Evolutionary conservation across 177 flowering plant species (phyloP).

Genomic region (Telopea speciosissima): DNA sequence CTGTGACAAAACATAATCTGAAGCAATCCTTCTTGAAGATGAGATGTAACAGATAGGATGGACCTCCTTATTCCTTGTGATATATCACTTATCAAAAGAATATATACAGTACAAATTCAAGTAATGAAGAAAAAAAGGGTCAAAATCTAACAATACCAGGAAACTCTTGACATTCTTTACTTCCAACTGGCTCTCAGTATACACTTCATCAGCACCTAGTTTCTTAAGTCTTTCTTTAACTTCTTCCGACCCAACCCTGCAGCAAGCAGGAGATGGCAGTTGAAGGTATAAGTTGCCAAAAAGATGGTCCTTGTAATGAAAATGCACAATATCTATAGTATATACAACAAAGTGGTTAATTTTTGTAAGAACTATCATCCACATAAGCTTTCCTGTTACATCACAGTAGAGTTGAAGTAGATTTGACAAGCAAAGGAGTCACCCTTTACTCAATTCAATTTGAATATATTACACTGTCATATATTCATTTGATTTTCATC

Average conservation of each 20-base stretch:
- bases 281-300: neutral
- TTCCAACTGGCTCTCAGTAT: conserved; percentile 66
- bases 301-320: neutral
- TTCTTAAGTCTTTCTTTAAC: conserved; percentile 63
- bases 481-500: too few species aligned
- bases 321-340: too few species aligned
- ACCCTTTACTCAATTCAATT: too few species aligned
- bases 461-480: too few species aligned
- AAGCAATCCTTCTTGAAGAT: neutral
- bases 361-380: too few species aligned
- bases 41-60: neutral
- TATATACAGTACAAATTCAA: neutral
- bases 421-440: too few species aligned
- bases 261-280: conserved; percentile 11
- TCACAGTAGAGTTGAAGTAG: too few species aligned
- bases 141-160: conserved; percentile 45
- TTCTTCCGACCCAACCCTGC: conserved; percentile 72
- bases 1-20: conserved; percentile 1
- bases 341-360: too few species aligned
- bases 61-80: neutral
- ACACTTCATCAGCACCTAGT: conserved; percentile 92
- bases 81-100: too few species aligned
- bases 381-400: too few species aligned
- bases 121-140: neutral
- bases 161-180: conserved; percentile 73